These are phyloP conservation scores for Crithidia sp. DNA, from an alignment of 208 protist species.

Conservation along the genomic window DNA sequence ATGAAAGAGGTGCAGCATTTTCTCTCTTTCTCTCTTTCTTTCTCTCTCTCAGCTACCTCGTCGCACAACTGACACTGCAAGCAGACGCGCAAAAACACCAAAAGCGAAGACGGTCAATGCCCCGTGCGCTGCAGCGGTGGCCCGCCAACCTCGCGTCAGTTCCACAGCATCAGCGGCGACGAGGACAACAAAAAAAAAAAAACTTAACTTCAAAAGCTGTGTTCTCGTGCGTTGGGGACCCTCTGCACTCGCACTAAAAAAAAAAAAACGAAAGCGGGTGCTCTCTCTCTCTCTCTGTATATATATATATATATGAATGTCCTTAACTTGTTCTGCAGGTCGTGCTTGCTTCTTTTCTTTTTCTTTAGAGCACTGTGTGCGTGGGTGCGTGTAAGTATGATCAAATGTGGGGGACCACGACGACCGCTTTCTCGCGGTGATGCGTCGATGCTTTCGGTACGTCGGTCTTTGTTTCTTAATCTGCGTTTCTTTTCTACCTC, in stretches of 20 bases:
- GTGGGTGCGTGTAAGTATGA: too few relatives aligned
- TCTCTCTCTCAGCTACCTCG: constrained; percentile 7
- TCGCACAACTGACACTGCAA: not conserved
- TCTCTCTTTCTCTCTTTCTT: constrained; percentile 24
- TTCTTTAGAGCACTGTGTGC: not conserved
- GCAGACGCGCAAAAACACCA: not conserved
- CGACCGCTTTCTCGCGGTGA: too few relatives aligned
- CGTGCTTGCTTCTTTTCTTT: not conserved
- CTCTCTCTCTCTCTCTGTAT: not conserved
- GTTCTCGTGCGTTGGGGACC: too few relatives aligned
- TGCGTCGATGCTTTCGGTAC: too few relatives aligned
- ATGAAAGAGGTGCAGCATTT: not conserved
- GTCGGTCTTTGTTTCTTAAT: too few relatives aligned
- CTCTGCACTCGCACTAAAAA: not conserved
- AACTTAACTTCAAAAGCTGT: too few relatives aligned
- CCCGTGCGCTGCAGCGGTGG: too few relatives aligned
- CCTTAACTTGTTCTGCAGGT: not conserved
- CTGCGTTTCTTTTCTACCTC: too few relatives aligned
- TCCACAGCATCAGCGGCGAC: too few relatives aligned
- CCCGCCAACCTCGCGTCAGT: too few relatives aligned
- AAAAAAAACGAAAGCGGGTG: not conserved
- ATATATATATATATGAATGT: not conserved
- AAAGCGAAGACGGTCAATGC: not conserved
- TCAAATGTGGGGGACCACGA: too few relatives aligned
- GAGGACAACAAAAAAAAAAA: too few relatives aligned